phyloP scores from a whole-genome alignment of 805 yeast species.

The Ogataea paradorogensis region DNA sequence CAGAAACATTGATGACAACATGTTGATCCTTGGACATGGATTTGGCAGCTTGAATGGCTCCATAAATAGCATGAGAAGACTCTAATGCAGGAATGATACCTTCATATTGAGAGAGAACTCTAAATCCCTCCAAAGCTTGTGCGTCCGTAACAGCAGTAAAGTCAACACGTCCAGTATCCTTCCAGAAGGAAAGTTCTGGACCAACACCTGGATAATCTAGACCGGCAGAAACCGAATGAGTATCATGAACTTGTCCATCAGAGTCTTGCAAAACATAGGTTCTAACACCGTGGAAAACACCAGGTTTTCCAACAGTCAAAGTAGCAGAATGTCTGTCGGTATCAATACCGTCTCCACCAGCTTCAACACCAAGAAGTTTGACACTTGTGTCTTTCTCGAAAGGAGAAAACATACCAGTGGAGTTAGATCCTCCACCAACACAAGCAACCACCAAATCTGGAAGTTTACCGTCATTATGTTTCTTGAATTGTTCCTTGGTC shows the following conservation, averaged over 20 bases:
- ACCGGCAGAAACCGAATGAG: constrained; percentile 98
- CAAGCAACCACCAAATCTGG: constrained; percentile 97
- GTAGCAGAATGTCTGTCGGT: constrained; percentile 93
- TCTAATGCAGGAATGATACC: constrained; percentile 99
- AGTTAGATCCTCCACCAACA: constrained; percentile 99
- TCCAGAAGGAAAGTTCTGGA: constrained; percentile 96
- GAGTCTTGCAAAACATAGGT: constrained; percentile 86
- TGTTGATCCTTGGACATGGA: constrained; percentile 75
- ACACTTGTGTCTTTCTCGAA: constrained; percentile 81
- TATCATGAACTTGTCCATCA: constrained; percentile 97
- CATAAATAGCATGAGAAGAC: constrained; percentile 93
- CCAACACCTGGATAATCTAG: constrained; percentile 99
- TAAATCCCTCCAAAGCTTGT: constrained; percentile 91
- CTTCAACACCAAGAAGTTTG: constrained; percentile 89
- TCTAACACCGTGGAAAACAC: constrained; percentile 97
- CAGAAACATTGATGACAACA: constrained; percentile 86
- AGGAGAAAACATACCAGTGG: constrained; percentile 94
- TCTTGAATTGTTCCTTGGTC: constrained; percentile 85
- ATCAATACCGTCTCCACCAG: constrained; percentile 96
- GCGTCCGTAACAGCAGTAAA: constrained; percentile 93
- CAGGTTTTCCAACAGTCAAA: constrained; percentile 89
- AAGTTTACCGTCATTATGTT: constrained; percentile 72
- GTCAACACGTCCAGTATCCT: constrained; percentile 86
- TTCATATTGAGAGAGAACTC: constrained; percentile 82
- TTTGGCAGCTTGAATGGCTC: constrained; percentile 86